A percentile compares a stretch with the other conserved stretches of the same genome.
phyloP scores from a whole-genome alignment of 495 filamentous ascomycete genomes.

The Tuber borchii region DNA sequence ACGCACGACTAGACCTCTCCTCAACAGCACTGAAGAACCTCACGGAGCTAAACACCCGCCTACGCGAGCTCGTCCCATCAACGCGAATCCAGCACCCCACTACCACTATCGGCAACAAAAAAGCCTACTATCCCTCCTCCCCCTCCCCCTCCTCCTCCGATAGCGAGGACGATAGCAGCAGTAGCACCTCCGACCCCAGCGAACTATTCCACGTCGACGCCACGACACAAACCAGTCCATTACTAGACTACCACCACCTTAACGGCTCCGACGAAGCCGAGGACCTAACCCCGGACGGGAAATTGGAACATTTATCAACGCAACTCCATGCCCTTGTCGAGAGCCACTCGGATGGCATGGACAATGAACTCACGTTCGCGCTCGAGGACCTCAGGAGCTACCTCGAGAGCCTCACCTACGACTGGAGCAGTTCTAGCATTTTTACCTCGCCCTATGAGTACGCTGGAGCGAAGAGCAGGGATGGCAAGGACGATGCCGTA shows the following conservation, averaged over 20 bases:
- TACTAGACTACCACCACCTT: conserved; percentile 45
- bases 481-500: conserved; percentile 65
- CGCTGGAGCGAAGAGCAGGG: conserved; percentile 44
- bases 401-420: conserved; percentile 40
- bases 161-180: conserved; percentile 47
- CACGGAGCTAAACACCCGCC: conserved; percentile 60
- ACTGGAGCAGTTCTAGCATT: conserved; percentile 29
- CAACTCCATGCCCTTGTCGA: conserved; percentile 40
- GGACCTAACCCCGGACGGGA: conserved; percentile 44
- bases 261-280: conserved; percentile 37
- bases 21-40: conserved; percentile 60
- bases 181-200: conserved; percentile 59
- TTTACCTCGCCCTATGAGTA: conserved; percentile 23
- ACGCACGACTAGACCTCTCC: conserved; percentile 75
- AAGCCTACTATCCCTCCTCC: not conserved
- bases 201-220: conserved; percentile 89
- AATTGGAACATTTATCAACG: conserved; percentile 35
- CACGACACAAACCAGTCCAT: conserved; percentile 72
- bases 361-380: conserved; percentile 41
- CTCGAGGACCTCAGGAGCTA: conserved; percentile 41
- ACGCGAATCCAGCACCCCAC: conserved; percentile 48
- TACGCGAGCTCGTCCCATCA: conserved; percentile 64
- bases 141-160: conserved; percentile 44
- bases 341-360: conserved; percentile 38
- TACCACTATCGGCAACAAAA: conserved; percentile 22